Base-by-base conservation (phyloP, 495 filamentous ascomycete genomes). In the Cercophora samala region DNA sequence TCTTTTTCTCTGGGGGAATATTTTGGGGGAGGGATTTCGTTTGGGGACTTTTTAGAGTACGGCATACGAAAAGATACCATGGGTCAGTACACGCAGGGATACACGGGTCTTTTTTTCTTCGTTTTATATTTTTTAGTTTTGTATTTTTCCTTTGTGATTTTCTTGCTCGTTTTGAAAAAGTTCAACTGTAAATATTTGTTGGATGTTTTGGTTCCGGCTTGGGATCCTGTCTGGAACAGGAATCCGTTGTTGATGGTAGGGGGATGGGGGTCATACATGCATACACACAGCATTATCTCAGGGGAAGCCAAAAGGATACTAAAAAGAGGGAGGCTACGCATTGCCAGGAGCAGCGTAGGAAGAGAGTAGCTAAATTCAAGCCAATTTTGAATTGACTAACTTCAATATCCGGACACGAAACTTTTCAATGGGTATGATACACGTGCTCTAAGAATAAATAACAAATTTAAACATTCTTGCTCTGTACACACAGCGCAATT, bases 401-500 rank as follows among this genome's bases (percentile, higher is more conserved):
- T 46, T 17, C 15, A 46, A 46, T 17, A 46, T 46, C n/a, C n/a
- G n/a, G 37, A 46, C 13, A 13, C 37, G 9, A 46, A 46, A 11
- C 37, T 3, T 13, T 11, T 17, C 26, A 29, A 0, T 29, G 4
- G 5, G 37, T 46, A 46, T 46, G 13, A 13, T 46, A 3, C 13
- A 46, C 13, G 8, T 46, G 11, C 37, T 13, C 15, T 3, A 46
- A 46, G 5, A 11, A 17, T 2, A 5, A 46, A 0, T 2, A 17
- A 46, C 37, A 8, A 13, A 11, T n/a, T 3, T 23, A 32, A 29
- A 18, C 59, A n/a, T 69, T 69, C 63, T 69, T 69, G 63, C 67
- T 69, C 21, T 69, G 67, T 51, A 69, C 67, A 42, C 67, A 69
- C 63, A 69, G 2, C 32, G 67, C 67, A 60, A 69, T 69, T 5